Conservation (phyloP, 805 yeast species). For the Metschnikowia sp. region DNA sequence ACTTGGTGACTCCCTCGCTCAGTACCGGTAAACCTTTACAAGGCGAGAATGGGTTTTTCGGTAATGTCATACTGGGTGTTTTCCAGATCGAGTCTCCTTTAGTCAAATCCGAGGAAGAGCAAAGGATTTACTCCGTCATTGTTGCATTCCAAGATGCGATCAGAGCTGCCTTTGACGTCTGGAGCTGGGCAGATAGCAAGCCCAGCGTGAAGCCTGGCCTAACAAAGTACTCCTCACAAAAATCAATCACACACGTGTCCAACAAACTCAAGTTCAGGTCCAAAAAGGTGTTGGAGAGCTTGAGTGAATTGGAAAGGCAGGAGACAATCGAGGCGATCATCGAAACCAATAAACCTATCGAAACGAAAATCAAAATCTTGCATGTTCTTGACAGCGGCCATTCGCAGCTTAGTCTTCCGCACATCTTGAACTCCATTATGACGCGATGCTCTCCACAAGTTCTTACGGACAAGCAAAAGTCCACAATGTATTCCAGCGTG, state of each 20-base stretch:
- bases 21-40: slow-evolving; percentile 11
- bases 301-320: slow-evolving; percentile 65
- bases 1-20: slow-evolving; percentile 37
- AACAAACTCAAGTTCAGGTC: slow-evolving; percentile 66
- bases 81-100: slow-evolving; percentile 68
- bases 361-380: slow-evolving; percentile 49
- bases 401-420: slow-evolving; percentile 70
- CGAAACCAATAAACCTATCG: slow-evolving; percentile 23
- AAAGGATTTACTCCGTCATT: slow-evolving; percentile 54
- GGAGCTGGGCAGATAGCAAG: slow-evolving; percentile 63
- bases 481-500: slow-evolving; percentile 48
- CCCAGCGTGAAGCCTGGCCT: slow-evolving; percentile 11
- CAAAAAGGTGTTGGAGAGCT: slow-evolving; percentile 58
- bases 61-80: slow-evolving; percentile 73
- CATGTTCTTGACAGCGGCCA: slow-evolving; percentile 83
- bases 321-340: slow-evolving; percentile 71
- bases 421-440: slow-evolving; percentile 53
- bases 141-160: slow-evolving; percentile 62
- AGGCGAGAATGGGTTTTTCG: slow-evolving; percentile 54
- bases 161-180: slow-evolving; percentile 53
- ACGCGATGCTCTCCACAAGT: slow-evolving; percentile 41
- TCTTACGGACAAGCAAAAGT: slow-evolving; percentile 31
- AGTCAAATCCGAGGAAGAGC: slow-evolving; percentile 46
- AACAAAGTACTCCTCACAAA: slow-evolving; percentile 15
- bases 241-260: slow-evolving; percentile 40